phyloP scores from a whole-genome alignment of 2,329 filamentous ascomycete genomes.

The Teratosphaeriaceae sp. region DNA sequence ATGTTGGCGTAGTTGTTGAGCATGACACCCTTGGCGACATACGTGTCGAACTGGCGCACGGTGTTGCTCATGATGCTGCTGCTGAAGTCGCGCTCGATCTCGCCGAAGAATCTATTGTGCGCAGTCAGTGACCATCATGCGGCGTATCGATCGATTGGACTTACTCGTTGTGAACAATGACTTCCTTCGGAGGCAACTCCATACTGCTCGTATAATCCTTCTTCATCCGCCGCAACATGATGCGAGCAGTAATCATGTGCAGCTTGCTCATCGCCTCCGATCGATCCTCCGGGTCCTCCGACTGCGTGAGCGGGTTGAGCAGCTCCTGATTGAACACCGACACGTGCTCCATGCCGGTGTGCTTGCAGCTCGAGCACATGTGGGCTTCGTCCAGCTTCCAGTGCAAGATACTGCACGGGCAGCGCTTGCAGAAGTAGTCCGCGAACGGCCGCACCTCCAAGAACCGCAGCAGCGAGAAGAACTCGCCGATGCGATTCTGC shows the following conservation, averaged over 20 bases:
- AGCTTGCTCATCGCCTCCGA: constrained; percentile 71
- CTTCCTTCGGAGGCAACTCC: constrained; percentile 93
- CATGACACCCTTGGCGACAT: constrained; percentile 87
- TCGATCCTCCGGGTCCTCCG: constrained; percentile 48
- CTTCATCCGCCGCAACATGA: constrained; percentile 95
- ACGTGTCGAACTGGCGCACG: constrained; percentile 85
- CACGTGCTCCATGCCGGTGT: constrained; percentile 59
- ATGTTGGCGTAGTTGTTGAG: constrained; percentile 98
- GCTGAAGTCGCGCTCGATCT: constrained; percentile 93
- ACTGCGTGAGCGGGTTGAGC: constrained; percentile 63
- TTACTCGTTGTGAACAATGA: constrained; percentile 75
- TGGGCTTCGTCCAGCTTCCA: constrained; percentile 72
- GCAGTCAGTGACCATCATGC: background rate
- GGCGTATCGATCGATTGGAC: background rate
- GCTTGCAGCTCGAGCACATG: constrained; percentile 63
- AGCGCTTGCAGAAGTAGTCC: constrained; percentile 88
- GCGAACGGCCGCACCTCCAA: constrained; percentile 83
- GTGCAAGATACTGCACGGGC: constrained; percentile 71
- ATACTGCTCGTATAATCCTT: constrained; percentile 88
- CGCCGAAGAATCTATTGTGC: constrained; percentile 65
- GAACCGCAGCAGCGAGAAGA: constrained; percentile 84
- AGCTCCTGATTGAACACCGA: constrained; percentile 94
- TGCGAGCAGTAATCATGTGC: constrained; percentile 79
- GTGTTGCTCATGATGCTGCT: constrained; percentile 92
- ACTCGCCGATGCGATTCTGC: constrained; percentile 95